Conservation (phyloP, 2,329 filamentous ascomycete species). For the Lasiodiplodia gonubiensis region DNA sequence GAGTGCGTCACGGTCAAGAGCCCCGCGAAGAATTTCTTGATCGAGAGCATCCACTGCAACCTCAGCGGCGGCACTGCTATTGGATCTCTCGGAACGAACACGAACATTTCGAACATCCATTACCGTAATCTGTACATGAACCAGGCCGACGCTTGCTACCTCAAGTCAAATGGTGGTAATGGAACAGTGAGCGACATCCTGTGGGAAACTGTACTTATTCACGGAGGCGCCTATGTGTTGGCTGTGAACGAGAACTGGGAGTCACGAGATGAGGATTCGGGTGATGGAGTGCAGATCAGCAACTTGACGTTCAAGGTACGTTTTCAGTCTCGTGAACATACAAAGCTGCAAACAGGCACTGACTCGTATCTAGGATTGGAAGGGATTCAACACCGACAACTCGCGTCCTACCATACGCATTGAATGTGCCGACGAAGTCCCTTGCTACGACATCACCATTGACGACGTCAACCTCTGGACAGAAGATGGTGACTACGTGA, state of each 20-base stretch:
- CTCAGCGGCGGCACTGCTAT: constrained; percentile 33
- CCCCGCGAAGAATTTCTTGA: constrained; percentile 33
- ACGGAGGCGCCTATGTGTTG: constrained; percentile 8
- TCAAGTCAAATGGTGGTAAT: constrained; percentile 14
- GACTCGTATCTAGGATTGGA: neutral
- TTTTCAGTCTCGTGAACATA: neutral
- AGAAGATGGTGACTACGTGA: neutral
- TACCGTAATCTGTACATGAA: constrained; percentile 33
- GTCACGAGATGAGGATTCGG: neutral
- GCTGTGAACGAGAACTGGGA: constrained; percentile 10
- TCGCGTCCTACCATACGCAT: neutral
- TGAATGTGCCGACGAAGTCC: constrained; percentile 3
- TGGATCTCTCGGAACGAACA: constrained; percentile 30
- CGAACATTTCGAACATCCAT: constrained; percentile 31
- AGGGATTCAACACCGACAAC: constrained; percentile 2
- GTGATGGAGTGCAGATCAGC: neutral
- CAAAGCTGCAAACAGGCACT: neutral
- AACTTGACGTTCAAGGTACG: constrained; percentile 16
- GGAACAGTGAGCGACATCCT: neutral
- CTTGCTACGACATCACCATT: constrained; percentile 1
- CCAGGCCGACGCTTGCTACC: constrained; percentile 27
- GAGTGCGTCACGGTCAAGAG: constrained; percentile 34
- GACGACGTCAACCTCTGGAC: constrained; percentile 7
- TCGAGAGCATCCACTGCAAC: constrained; percentile 34
- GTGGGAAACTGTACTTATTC: constrained; percentile 4